Evolutionary conservation across 352 stramenopile species (phyloP).

Genomic region (Globisporangium carolinianum): DNA sequence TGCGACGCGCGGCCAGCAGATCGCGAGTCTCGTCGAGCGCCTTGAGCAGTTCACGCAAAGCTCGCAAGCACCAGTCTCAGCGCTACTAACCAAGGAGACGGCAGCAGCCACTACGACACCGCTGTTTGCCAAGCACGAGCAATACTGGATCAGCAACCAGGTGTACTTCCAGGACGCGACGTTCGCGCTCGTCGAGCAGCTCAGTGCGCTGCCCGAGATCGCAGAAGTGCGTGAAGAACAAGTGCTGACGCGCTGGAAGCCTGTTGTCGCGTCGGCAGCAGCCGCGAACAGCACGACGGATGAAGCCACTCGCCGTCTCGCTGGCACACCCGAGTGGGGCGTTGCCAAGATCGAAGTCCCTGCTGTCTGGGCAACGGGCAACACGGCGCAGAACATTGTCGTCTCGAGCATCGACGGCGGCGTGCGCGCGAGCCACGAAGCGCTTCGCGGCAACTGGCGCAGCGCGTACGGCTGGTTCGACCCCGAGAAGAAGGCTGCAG

Average conservation of each 20-base stretch:
- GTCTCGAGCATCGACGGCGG: slow-evolving; percentile 28
- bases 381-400: slow-evolving; percentile 19
- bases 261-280: slow-evolving; percentile 1
- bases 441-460: slow-evolving; percentile 21
- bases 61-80: background rate
- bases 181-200: slow-evolving; percentile 18
- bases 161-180: slow-evolving; percentile 19
- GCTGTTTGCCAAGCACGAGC: slow-evolving; percentile 9
- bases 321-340: slow-evolving; percentile 19
- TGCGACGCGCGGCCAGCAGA: slow-evolving; percentile 2
- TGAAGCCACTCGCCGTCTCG: background rate
- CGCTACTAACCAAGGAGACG: slow-evolving; percentile 9
- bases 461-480: slow-evolving; percentile 24
- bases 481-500: slow-evolving; percentile 8
- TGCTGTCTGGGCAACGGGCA: slow-evolving; percentile 19
- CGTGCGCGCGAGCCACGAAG: slow-evolving; percentile 18
- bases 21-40: slow-evolving; percentile 5
- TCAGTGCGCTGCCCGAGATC: slow-evolving; percentile 10
- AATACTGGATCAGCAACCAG: slow-evolving; percentile 28
- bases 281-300: slow-evolving; percentile 1
- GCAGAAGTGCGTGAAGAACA: slow-evolving; percentile 13
- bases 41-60: background rate
- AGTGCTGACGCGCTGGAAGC: slow-evolving; percentile 5
- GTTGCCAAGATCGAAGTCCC: slow-evolving; percentile 19
- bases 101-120: slow-evolving; percentile 1